phyloP scores from a whole-genome alignment of 2,329 filamentous ascomycete genomes.

The Cordyceps javanica region DNA sequence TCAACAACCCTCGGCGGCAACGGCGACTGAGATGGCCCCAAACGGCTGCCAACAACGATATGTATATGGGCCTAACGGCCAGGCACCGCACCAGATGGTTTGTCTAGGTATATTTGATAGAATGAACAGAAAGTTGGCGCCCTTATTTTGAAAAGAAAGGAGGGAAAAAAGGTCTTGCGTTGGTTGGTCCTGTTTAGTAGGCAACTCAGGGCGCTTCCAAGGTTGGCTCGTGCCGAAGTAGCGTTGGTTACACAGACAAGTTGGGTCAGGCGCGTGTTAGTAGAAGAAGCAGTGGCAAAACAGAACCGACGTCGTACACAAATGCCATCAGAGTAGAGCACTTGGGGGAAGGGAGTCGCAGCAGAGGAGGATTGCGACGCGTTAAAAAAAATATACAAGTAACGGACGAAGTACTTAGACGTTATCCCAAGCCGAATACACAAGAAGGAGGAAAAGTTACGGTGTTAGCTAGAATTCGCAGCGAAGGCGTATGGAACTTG shows the following conservation, averaged over 20 bases:
- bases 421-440: background rate
- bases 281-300: background rate
- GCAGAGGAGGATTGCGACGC: background rate
- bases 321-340: background rate
- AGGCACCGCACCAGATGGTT: background rate
- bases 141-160: background rate
- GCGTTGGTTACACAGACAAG: slow-evolving; percentile 4
- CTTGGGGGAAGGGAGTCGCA: background rate
- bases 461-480: slow-evolving; percentile 5
- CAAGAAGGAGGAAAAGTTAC: background rate
- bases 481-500: slow-evolving; percentile 9
- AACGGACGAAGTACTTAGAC: background rate
- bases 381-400: background rate
- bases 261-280: slow-evolving; percentile 11
- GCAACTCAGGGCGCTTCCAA: background rate
- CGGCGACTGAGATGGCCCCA: slow-evolving; percentile 4
- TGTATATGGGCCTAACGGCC: background rate
- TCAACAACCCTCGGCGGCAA: slow-evolving; percentile 22
- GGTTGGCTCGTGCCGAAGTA: slow-evolving; percentile 4
- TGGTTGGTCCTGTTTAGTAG: background rate
- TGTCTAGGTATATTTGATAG: background rate
- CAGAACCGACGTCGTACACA: background rate
- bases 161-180: background rate
- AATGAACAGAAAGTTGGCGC: background rate
- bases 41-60: background rate